These are phyloP conservation scores for Kodamaea kakaduensis DNA, from an alignment of 805 yeast species.

Conservation along the genomic window DNA sequence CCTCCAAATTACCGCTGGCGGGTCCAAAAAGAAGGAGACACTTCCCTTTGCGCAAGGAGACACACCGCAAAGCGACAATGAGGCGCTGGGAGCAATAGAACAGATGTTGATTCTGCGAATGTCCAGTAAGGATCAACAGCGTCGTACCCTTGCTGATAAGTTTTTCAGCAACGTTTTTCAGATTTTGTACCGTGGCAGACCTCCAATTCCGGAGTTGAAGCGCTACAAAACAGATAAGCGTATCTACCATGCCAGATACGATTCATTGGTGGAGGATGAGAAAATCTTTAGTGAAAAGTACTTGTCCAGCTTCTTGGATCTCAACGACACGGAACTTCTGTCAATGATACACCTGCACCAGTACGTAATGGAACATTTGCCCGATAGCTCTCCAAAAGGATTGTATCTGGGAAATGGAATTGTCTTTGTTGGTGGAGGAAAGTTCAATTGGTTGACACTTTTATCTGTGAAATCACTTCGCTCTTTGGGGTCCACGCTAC, in stretches of 20 bases:
- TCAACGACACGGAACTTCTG: conserved; percentile 39
- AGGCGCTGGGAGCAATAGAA: conserved; percentile 1
- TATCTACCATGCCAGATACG: conserved; percentile 53
- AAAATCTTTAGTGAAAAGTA: conserved; percentile 49
- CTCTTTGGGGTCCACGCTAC: conserved; percentile 61
- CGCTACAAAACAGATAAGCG: conserved; percentile 44
- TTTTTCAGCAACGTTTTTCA: conserved; percentile 43
- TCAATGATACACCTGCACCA: conserved; percentile 47
- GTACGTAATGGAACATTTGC: conserved; percentile 39
- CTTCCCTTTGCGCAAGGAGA: conserved; percentile 5
- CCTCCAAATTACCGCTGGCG: conserved; percentile 4
- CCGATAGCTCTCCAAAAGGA: conserved; percentile 37
- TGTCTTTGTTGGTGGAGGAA: conserved; percentile 78
- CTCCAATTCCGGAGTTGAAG: conserved; percentile 40
- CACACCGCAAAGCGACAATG: conserved; percentile 1
- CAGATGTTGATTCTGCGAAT: not conserved
- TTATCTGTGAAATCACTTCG: conserved; percentile 63
- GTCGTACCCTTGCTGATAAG: conserved; percentile 30
- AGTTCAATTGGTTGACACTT: conserved; percentile 66
- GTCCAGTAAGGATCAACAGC: conserved; percentile 4
- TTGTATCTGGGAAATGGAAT: conserved; percentile 49
- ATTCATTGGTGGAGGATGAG: conserved; percentile 21
- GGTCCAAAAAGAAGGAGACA: conserved; percentile 3
- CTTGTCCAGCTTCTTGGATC: conserved; percentile 45
- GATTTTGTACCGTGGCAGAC: conserved; percentile 40